Conservation (phyloP, 2,329 filamentous ascomycete genomes). For the Fonsecaea erecta region DNA sequence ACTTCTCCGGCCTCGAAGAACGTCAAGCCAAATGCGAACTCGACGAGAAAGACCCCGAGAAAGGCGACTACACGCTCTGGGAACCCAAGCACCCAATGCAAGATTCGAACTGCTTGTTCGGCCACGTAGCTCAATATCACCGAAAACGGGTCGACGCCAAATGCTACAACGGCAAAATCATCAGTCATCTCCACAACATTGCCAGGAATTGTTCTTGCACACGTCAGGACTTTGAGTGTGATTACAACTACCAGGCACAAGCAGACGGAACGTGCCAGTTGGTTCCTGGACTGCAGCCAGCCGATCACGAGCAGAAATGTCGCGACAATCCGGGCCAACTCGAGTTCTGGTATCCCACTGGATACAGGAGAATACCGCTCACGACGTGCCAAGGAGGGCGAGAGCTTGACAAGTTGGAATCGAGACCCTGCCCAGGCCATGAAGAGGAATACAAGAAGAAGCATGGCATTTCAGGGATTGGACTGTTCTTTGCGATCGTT, state of each 20-base stretch:
- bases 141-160: conserved; percentile 79
- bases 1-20: conserved; percentile 82
- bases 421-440: conserved; percentile 73
- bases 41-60: conserved; percentile 63
- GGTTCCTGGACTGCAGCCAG: conserved; percentile 72
- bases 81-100: conserved; percentile 80
- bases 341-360: conserved; percentile 83
- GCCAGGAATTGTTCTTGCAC: conserved; percentile 79
- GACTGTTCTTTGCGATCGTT: conserved; percentile 82
- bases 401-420: conserved; percentile 71
- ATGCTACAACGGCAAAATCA: conserved; percentile 78
- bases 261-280: conserved; percentile 76
- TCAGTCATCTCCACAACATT: conserved; percentile 63
- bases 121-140: conserved; percentile 85
- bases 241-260: conserved; percentile 89
- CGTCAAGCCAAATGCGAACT: conserved; percentile 67
- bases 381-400: conserved; percentile 80
- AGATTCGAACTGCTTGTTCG: conserved; percentile 84
- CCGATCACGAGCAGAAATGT: conserved; percentile 64
- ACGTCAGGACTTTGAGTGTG: conserved; percentile 89
- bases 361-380: conserved; percentile 86
- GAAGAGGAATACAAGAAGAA: conserved; percentile 81
- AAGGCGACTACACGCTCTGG: conserved; percentile 81
- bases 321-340: conserved; percentile 67
- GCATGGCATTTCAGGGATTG: conserved; percentile 71